These are phyloP conservation scores for Boletus tomentosulus DNA, from an alignment of 768 basidiomycete genomes.

Conservation along the genomic window DNA sequence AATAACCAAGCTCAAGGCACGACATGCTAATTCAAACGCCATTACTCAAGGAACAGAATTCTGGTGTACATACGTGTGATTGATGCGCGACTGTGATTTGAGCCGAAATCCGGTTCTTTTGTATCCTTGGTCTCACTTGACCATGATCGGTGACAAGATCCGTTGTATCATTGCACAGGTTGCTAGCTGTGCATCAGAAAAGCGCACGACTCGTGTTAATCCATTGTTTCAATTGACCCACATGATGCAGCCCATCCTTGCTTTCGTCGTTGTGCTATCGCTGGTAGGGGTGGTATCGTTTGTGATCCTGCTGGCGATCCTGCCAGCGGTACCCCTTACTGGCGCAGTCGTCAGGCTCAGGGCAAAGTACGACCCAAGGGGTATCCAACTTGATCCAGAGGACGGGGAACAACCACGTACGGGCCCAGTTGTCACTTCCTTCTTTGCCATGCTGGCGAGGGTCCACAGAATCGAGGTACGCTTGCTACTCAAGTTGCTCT, in stretches of 20 bases:
- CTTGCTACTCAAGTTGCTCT: too few species aligned
- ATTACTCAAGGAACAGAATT: too few species aligned
- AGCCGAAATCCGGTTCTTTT: too few species aligned
- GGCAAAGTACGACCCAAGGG: slow-evolving; percentile 84
- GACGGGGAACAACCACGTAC: slow-evolving; percentile 73
- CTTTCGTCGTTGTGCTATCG: slow-evolving; percentile 8
- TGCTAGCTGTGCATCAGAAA: too few species aligned
- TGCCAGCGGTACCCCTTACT: slow-evolving; percentile 49
- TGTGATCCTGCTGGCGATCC: slow-evolving; percentile 47
- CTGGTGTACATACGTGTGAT: too few species aligned
- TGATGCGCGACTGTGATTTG: too few species aligned
- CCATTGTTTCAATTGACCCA: neutral
- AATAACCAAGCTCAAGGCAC: too few species aligned
- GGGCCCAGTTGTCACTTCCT: slow-evolving; percentile 71
- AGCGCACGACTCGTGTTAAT: too few species aligned
- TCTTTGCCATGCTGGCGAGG: slow-evolving; percentile 70
- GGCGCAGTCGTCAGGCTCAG: slow-evolving; percentile 73
- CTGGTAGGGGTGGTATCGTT: slow-evolving; percentile 43
- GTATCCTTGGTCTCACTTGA: too few species aligned
- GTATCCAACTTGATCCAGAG: slow-evolving; percentile 73
- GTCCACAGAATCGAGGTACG: slow-evolving; percentile 71
- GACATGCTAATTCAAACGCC: too few species aligned
- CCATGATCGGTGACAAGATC: too few species aligned
- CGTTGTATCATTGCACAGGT: too few species aligned
- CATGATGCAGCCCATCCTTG: neutral